Conservation (phyloP, 306 rosid genomes). For the Datisca glomerata region DNA sequence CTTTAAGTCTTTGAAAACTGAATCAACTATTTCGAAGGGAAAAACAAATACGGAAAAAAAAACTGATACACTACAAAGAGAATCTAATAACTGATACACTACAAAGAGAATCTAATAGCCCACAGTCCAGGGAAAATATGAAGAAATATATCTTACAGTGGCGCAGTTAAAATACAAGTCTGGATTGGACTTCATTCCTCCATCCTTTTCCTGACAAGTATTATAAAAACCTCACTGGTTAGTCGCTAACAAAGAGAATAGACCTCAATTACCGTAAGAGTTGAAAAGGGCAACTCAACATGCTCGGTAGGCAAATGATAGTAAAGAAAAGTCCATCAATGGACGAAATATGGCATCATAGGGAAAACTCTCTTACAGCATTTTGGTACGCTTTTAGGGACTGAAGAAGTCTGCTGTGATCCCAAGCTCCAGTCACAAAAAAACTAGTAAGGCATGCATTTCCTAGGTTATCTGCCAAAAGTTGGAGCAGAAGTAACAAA, state of each 20-base stretch:
- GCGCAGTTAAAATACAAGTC: conserved; percentile 83
- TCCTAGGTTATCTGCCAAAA: conserved; percentile 75
- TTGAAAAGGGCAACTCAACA: neutral
- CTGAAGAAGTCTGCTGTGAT: conserved; percentile 73
- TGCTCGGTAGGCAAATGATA: neutral
- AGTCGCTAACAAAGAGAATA: no score
- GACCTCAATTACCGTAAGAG: conserved; percentile 9
- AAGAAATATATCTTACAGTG: conserved; percentile 41
- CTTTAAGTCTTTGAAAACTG: no score
- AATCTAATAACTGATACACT: no score
- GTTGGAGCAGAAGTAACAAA: neutral
- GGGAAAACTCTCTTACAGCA: conserved; percentile 88
- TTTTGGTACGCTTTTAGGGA: conserved; percentile 94
- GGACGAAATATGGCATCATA: conserved; percentile 1
- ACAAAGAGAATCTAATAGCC: no score
- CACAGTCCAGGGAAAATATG: neutral
- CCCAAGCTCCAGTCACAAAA: conserved; percentile 88
- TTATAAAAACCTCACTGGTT: conserved; percentile 11
- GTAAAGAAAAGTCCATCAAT: conserved; percentile 1
- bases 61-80: no score
- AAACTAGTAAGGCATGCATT: conserved; percentile 89
- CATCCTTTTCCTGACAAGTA: conserved; percentile 79
- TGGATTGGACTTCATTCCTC: conserved; percentile 72
- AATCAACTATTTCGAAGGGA: no score
- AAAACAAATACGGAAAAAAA: no score